Evolutionary conservation across 257 asterid species (phyloP).

Genomic region (Gentiana straminea): DNA sequence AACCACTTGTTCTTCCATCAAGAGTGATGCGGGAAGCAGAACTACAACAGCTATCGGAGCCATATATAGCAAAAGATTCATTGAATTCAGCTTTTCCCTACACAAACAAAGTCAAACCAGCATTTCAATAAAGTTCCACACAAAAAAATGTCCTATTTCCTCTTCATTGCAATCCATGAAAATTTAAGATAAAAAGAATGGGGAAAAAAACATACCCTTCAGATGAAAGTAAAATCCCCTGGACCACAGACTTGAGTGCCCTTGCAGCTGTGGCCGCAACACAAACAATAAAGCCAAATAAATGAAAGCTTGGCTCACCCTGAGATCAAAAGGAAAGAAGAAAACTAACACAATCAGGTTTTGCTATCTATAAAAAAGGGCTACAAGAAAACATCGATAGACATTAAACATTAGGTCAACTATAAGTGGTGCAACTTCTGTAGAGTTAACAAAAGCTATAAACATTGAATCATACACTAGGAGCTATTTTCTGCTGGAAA

Average conservation of each 20-base stretch:
- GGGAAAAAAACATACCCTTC: conserved; percentile 33
- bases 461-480: too few species aligned
- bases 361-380: not conserved
- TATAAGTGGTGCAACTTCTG: too few species aligned
- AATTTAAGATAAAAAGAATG: not conserved
- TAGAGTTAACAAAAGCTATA: too few species aligned
- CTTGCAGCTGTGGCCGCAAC: conserved; percentile 58
- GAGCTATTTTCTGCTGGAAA: too few species aligned
- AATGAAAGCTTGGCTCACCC: conserved; percentile 63
- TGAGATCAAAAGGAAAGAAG: conserved; percentile 11
- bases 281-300: conserved; percentile 51
- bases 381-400: too few species aligned
- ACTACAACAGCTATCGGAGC: conserved; percentile 60
- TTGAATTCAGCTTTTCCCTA: conserved; percentile 57
- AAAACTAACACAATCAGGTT: not conserved
- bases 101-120: conserved; percentile 4
- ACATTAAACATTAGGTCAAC: too few species aligned
- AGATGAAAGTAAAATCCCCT: conserved; percentile 55
- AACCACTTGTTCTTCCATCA: conserved; percentile 56
- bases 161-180: not conserved
- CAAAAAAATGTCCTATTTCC: not conserved
- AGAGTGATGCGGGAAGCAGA: conserved; percentile 45
- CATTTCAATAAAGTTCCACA: not conserved
- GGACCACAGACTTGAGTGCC: conserved; percentile 55
- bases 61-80: conserved; percentile 58